Conservation (phyloP, 2,329 filamentous ascomycete genomes). For the Zymoseptoria ardabiliae region DNA sequence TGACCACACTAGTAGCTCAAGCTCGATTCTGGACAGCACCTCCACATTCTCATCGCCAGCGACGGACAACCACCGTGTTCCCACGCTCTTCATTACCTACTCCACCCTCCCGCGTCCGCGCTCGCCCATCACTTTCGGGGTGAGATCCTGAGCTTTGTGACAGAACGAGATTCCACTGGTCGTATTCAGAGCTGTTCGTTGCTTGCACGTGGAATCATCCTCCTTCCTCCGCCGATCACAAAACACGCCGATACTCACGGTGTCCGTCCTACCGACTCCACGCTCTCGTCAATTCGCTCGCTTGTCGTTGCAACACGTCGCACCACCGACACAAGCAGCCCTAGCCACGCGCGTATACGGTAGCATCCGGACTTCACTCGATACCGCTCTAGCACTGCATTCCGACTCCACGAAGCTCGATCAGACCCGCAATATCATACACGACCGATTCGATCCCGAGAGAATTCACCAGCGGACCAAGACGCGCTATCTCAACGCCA, state of each 20-base stretch:
- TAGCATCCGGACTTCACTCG: not conserved
- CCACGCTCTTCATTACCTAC: not conserved
- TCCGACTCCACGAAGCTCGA: not conserved
- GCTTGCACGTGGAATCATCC: not conserved
- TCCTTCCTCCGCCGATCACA: not conserved
- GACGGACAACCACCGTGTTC: not conserved
- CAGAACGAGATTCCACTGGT: not conserved
- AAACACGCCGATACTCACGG: not conserved
- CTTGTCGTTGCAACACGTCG: not conserved
- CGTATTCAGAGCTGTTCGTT: not conserved
- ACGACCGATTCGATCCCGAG: not conserved
- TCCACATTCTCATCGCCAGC: not conserved
- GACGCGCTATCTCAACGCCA: not conserved
- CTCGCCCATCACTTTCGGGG: not conserved
- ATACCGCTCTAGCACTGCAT: not conserved
- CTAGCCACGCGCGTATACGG: not conserved
- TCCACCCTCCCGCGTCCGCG: not conserved
- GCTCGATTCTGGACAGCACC: not conserved
- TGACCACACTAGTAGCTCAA: not conserved
- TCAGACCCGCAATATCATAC: not conserved
- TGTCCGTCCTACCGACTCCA: not conserved
- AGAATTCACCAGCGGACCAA: not conserved
- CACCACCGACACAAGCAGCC: not conserved
- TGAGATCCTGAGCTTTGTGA: not conserved
- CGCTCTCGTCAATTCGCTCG: not conserved